phyloP scores from a whole-genome alignment of 768 basidiomycete species.

The Rhodotorula diobovata region DNA sequence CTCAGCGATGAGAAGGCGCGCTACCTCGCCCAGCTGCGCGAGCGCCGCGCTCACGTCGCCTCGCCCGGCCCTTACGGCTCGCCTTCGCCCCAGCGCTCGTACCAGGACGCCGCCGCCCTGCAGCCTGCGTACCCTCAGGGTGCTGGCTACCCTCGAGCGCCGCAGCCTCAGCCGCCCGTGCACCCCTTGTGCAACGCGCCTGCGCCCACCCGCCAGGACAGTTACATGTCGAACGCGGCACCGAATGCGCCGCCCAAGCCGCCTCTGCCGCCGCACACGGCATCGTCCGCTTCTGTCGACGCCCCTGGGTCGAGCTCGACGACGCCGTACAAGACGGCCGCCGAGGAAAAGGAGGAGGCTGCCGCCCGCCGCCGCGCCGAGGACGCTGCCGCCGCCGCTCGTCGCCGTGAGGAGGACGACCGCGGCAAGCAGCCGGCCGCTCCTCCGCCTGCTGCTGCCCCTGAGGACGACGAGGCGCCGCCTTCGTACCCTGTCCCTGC shows the following conservation, averaged over 20 bases:
- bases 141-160: not conserved
- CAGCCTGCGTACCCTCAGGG: not conserved
- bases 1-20: conserved; percentile 24
- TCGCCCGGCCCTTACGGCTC: not conserved
- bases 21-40: conserved; percentile 27
- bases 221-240: not conserved
- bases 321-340: conserved; percentile 13
- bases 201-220: conserved; percentile 1
- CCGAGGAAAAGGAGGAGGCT: conserved; percentile 27
- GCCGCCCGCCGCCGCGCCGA: conserved; percentile 6
- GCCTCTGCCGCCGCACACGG: not conserved
- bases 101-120: not conserved
- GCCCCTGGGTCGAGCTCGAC: not conserved
- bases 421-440: conserved; percentile 4
- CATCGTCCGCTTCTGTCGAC: not conserved
- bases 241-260: not conserved
- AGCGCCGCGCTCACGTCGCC: conserved; percentile 8
- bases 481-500: conserved; percentile 19
- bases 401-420: not conserved
- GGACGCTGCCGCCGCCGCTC: conserved; percentile 3
- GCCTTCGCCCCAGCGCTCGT: not conserved
- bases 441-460: no score
- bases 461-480: conserved; percentile 10
- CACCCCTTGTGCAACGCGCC: not conserved
- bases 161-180: not conserved